These are phyloP conservation scores for Hypoxylon sp. DNA, from an alignment of 2,329 filamentous ascomycete genomes.

Conservation along the genomic window DNA sequence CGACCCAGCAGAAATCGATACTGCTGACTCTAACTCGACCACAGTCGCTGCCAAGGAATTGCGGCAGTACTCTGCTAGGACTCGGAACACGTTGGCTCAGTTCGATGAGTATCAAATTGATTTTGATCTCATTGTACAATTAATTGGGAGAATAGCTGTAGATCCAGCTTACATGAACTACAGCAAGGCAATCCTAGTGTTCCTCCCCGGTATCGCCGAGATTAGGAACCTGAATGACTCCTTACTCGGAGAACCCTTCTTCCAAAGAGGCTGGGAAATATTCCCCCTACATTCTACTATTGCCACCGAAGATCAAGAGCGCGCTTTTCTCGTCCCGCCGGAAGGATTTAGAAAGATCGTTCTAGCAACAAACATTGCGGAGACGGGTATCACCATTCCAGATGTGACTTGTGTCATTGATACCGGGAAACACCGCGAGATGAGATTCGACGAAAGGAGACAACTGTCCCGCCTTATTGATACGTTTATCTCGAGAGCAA, in stretches of 20 bases:
- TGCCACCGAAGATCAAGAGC: conserved; percentile 95
- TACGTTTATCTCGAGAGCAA: conserved; percentile 94
- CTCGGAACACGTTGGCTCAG: conserved; percentile 79
- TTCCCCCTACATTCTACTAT: conserved; percentile 95
- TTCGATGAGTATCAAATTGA: conserved; percentile 95
- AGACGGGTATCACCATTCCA: conserved; percentile 98
- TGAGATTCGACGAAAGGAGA: conserved; percentile 94
- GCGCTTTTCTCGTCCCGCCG: conserved; percentile 89
- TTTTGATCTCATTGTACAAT: conserved; percentile 84
- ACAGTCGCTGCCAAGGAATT: conserved; percentile 75
- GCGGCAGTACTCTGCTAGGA: conserved; percentile 80
- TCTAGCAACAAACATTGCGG: conserved; percentile 96
- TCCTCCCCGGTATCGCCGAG: conserved; percentile 94
- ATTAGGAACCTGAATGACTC: conserved; percentile 91
- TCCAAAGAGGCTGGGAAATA: conserved; percentile 83
- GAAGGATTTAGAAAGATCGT: conserved; percentile 91
- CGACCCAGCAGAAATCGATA: conserved; percentile 66
- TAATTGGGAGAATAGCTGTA: conserved; percentile 82
- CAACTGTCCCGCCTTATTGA: conserved; percentile 93
- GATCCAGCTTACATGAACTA: conserved; percentile 76
- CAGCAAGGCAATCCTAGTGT: conserved; percentile 94
- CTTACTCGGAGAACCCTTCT: conserved; percentile 81
- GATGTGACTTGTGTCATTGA: conserved; percentile 98
- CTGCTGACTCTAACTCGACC: conserved; percentile 64
- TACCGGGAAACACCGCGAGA: conserved; percentile 96